Percentiles rank a stretch among this genome's conserved stretches.
Conservation (phyloP, 345 rosid genomes). For the Ricinus communis region DNA sequence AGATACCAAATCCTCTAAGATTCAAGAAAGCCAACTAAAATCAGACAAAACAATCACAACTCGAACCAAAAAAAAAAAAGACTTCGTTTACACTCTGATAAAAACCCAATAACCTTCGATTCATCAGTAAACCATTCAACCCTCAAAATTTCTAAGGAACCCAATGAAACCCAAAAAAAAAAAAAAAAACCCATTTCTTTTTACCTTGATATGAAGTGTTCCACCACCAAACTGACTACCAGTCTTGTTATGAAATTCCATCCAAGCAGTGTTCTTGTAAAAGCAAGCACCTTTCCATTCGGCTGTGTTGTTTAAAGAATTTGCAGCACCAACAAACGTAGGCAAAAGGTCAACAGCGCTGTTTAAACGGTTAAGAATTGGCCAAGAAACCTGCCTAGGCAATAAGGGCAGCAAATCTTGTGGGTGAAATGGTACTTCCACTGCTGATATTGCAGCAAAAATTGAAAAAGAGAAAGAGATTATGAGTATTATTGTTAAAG, state of each 20-base stretch:
- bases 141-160: background rate
- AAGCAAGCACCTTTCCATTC: slow-evolving; percentile 97
- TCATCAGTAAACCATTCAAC: background rate
- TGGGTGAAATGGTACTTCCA: slow-evolving; percentile 53
- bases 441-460: slow-evolving; percentile 9
- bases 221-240: slow-evolving; percentile 88
- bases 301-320: slow-evolving; percentile 41
- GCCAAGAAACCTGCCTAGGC: slow-evolving; percentile 79
- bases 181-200: background rate
- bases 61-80: background rate
- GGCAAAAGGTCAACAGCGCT: slow-evolving; percentile 77
- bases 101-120: background rate
- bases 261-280: slow-evolving; percentile 69
- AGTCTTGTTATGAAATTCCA: slow-evolving; percentile 83
- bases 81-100: background rate
- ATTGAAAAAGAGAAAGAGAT: slow-evolving; percentile 9
- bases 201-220: slow-evolving; percentile 81
- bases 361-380: slow-evolving; percentile 60
- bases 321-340: slow-evolving; percentile 74
- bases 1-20: background rate
- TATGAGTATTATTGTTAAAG: background rate
- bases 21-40: background rate
- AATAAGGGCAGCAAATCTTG: slow-evolving; percentile 69
- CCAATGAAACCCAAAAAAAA: too few relatives aligned
- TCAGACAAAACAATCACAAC: background rate